Conservation (phyloP, 176 grass and related monocot species). For the Thalia dealbata region DNA sequence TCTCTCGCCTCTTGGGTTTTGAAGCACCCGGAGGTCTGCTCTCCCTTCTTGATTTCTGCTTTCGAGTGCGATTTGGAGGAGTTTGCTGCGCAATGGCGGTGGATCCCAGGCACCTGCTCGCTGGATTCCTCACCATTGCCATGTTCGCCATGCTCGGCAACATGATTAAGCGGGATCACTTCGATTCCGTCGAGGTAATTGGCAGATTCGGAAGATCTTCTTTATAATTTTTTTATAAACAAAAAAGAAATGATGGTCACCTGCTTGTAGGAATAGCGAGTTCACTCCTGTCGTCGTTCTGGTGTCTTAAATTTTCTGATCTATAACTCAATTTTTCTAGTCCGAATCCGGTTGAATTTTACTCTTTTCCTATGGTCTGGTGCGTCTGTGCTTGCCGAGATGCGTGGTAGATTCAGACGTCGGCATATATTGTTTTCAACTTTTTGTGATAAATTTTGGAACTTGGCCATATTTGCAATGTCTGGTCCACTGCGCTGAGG, state of each 20-base stretch:
- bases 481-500: neutral
- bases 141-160: conserved; percentile 95
- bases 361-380: neutral
- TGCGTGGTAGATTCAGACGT: neutral
- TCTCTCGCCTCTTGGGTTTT: neutral
- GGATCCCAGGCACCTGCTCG: conserved; percentile 74
- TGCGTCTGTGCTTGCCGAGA: neutral
- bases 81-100: conserved; percentile 36
- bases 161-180: conserved; percentile 82
- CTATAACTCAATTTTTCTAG: neutral
- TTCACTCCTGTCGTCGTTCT: neutral
- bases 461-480: neutral
- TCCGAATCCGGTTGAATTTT: neutral
- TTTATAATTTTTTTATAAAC: neutral
- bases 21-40: neutral
- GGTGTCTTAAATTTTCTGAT: neutral
- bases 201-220: neutral
- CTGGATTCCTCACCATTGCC: conserved; percentile 72
- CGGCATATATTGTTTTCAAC: neutral
- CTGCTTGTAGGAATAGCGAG: neutral
- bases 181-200: conserved; percentile 37
- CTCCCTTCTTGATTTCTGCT: neutral
- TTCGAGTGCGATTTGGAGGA: neutral
- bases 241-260: neutral
- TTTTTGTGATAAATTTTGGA: neutral